Evolutionary conservation across 2,329 filamentous ascomycete genomes (phyloP).

Genomic region (Ascomycota sp.): DNA sequence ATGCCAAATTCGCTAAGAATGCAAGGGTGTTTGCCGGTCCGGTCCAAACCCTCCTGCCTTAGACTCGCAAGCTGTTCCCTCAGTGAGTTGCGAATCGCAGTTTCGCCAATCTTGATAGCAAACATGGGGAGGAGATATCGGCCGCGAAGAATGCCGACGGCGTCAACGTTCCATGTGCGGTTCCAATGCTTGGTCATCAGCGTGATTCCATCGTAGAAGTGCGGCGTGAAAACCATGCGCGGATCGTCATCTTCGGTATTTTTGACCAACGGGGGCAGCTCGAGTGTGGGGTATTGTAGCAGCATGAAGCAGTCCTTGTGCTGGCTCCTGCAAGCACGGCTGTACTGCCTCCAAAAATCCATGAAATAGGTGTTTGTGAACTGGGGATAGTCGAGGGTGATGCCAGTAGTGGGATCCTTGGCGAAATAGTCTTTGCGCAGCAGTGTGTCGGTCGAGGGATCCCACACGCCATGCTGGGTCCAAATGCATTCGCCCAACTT

Average conservation of each 20-base stretch:
- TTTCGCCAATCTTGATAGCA: slow-evolving; percentile 79
- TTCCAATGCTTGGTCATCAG: slow-evolving; percentile 99
- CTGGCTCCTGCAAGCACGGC: slow-evolving; percentile 47
- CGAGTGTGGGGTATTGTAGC: slow-evolving; percentile 76
- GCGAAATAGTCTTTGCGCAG: slow-evolving; percentile 74
- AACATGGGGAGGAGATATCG: slow-evolving; percentile 76
- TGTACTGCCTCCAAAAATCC: slow-evolving; percentile 58
- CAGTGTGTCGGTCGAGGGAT: slow-evolving; percentile 53
- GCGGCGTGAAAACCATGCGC: slow-evolving; percentile 76
- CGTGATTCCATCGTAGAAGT: slow-evolving; percentile 93
- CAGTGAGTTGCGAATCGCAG: slow-evolving; percentile 82
- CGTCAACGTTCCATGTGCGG: slow-evolving; percentile 86
- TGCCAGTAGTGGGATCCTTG: slow-evolving; percentile 51
- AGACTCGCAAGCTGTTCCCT: slow-evolving; percentile 68
- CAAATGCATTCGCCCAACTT: slow-evolving; percentile 85
- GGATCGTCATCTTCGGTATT: slow-evolving; percentile 73
- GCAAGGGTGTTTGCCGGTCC: slow-evolving; percentile 72
- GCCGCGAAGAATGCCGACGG: slow-evolving; percentile 74
- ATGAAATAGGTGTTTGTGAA: slow-evolving; percentile 89
- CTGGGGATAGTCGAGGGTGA: slow-evolving; percentile 53
- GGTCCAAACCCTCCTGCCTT: slow-evolving; percentile 64
- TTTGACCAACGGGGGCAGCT: slow-evolving; percentile 74
- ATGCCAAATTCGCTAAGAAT: slow-evolving; percentile 91
- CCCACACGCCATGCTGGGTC: slow-evolving; percentile 94
- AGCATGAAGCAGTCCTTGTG: slow-evolving; percentile 72